Conservation (phyloP, 352 stramenopile genomes). For the Pythium sukuiense region DNA sequence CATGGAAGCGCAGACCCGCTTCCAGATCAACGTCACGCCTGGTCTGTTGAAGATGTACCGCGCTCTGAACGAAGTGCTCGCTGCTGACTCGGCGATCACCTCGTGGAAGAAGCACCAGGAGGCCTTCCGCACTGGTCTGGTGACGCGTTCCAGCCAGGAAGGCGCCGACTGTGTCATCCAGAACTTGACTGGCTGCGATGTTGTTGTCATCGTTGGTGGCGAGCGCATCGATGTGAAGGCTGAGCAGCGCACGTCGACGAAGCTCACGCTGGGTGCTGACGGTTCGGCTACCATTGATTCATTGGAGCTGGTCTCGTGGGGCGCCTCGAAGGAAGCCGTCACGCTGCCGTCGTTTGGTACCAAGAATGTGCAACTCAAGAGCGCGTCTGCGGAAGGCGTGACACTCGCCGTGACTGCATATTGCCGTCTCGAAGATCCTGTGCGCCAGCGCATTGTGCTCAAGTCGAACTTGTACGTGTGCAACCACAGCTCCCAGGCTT, state of each 20-base stretch:
- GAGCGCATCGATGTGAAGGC: conserved; percentile 42
- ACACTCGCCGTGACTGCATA: conserved; percentile 69
- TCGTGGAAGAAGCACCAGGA: conserved; percentile 68
- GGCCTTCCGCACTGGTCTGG: conserved; percentile 40
- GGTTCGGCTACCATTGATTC: conserved; percentile 42
- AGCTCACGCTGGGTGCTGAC: conserved; percentile 36
- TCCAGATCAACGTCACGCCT: conserved; percentile 45
- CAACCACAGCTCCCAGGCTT: conserved; percentile 75
- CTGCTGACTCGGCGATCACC: conserved; percentile 47
- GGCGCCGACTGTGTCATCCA: conserved; percentile 58
- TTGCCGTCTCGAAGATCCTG: conserved; percentile 69
- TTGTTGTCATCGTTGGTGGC: conserved; percentile 45
- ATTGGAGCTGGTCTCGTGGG: conserved; percentile 67
- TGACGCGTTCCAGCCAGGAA: conserved; percentile 39
- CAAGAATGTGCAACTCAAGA: conserved; percentile 52
- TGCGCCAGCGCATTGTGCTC: conserved; percentile 62
- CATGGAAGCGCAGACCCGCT: conserved; percentile 36
- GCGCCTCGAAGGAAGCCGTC: conserved; percentile 35
- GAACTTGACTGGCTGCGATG: conserved; percentile 67
- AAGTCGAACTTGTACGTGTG: conserved; percentile 82
- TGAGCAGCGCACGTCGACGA: conserved; percentile 37
- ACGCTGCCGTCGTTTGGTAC: conserved; percentile 60
- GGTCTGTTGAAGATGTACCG: conserved; percentile 67
- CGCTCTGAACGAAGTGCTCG: conserved; percentile 74
- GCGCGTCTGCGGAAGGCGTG: conserved; percentile 27